Conservation (phyloP, 495 filamentous ascomycete species). For the Penicillium ucsense region DNA sequence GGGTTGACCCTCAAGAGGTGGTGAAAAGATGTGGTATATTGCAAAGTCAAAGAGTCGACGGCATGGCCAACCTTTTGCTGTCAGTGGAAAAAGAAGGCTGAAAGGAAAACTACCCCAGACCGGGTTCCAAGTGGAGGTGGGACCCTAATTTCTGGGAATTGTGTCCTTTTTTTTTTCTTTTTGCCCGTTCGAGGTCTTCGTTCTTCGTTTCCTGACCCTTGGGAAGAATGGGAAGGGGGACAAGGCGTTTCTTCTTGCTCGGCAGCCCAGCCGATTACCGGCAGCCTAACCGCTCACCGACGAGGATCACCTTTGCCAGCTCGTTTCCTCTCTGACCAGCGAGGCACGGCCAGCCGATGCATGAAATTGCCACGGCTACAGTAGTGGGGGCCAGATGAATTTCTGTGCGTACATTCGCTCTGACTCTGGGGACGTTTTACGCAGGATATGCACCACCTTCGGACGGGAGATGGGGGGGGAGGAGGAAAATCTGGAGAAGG, state of each 20-base stretch:
- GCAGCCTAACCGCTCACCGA: background rate
- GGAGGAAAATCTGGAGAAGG: slow-evolving; percentile 10
- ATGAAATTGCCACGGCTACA: no score
- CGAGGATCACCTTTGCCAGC: no score
- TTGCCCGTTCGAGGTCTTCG: no score
- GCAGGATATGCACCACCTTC: no score
- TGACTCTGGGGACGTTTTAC: no score
- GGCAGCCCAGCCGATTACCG: slow-evolving; percentile 1
- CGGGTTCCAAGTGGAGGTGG: background rate
- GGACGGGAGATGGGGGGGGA: background rate
- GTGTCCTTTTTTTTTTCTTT: background rate
- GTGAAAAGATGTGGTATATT: background rate
- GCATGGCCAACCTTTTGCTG: background rate
- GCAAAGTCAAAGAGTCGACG: background rate
- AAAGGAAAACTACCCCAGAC: slow-evolving; percentile 4
- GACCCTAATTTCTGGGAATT: background rate
- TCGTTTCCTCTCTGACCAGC: no score
- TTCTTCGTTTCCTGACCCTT: no score
- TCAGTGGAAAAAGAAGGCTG: background rate
- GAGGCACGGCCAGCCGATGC: background rate
- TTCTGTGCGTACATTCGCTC: no score
- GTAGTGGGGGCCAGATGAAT: no score
- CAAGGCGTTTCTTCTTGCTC: background rate
- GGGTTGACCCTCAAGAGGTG: background rate
- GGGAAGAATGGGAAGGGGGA: no score